Conservation (phyloP, 2,329 filamentous ascomycete species). For the Sphaerostilbella broomeana region DNA sequence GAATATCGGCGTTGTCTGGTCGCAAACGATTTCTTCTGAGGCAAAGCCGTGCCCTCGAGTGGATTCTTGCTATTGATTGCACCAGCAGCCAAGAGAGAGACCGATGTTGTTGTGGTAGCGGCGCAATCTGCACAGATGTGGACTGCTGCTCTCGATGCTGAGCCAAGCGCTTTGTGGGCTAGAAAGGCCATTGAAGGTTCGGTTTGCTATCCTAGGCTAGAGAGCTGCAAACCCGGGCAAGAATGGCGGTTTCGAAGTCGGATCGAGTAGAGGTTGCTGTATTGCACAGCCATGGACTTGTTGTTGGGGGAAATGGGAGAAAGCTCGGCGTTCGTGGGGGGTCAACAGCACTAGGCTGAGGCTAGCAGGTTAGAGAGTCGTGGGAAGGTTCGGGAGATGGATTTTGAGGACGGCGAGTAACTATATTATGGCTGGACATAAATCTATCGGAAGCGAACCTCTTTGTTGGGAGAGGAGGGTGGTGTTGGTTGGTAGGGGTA, state of each 20-base stretch:
- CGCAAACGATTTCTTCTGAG: background rate
- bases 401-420: no score
- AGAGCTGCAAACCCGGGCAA: constrained; percentile 9
- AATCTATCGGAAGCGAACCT: no score
- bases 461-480: no score
- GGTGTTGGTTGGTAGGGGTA: no score
- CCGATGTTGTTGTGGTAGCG: constrained; percentile 5
- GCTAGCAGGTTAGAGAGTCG: no score
- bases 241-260: constrained; percentile 13
- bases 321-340: no score
- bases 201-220: constrained; percentile 8
- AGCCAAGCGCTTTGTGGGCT: constrained; percentile 16
- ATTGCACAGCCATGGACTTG: constrained; percentile 14
- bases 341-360: no score
- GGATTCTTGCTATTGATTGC: background rate
- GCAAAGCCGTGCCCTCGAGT: background rate
- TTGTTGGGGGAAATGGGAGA: constrained; percentile 6
- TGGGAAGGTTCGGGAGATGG: no score
- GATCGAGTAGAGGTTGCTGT: constrained; percentile 5
- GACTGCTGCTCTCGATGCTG: constrained; percentile 15
- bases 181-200: constrained; percentile 19
- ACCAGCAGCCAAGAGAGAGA: constrained; percentile 4
- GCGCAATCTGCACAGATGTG: constrained; percentile 15
- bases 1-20: constrained; percentile 2
- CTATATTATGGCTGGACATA: no score